Evolutionary conservation across 2,329 filamentous ascomycete genomes (phyloP), one percentile per base, ranked within the genome.

Genomic region (Ophiostoma australiae): DNA sequence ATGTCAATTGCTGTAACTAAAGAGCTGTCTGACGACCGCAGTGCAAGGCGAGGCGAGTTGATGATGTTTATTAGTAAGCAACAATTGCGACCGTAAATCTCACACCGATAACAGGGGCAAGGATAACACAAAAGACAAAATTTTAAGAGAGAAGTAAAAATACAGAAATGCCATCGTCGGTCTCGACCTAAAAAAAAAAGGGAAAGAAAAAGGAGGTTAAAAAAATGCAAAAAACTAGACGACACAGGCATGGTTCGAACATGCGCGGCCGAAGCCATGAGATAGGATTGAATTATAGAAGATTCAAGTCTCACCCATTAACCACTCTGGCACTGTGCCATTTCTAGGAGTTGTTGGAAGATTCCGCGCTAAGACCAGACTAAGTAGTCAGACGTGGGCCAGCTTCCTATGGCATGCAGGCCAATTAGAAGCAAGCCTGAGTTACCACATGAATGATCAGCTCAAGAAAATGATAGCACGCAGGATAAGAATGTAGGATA

Each of bases 221-320:
- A 67, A 70, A 70, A 70, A 67, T 55, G 63, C 15, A n/a, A 68
- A 55, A 72, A 71, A 73, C 69, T 70, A 67, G 63, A 72, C 73
- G 73, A 74, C 73, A 74, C 31, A 74, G 73, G 73, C 73, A 74
- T 73, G 73, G 73, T 74, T 74, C 73, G 73, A 74, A 74, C 73
- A 73, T 74, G 73, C 73, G 73, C 73, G 73, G 73, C 73, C 73
- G 73, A 74, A 74, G 73, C 73, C 73, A 74, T 74, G 73, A 74
- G 73, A 74, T 74, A 74, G 70, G 65, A 71, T 73, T 71, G 69
- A 72, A 72, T 39, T 66, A 35, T 23, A 17, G 37, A 27, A n/a
- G 41, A 73, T 74, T 74, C 73, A 74, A 74, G 73, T 74, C 73
- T 74, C 73, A 74, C 73, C 73, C 73, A 74, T 74, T 74, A 74